Conservation (phyloP, 139 green algal genomes). For the Haematococcus lacustris region DNA sequence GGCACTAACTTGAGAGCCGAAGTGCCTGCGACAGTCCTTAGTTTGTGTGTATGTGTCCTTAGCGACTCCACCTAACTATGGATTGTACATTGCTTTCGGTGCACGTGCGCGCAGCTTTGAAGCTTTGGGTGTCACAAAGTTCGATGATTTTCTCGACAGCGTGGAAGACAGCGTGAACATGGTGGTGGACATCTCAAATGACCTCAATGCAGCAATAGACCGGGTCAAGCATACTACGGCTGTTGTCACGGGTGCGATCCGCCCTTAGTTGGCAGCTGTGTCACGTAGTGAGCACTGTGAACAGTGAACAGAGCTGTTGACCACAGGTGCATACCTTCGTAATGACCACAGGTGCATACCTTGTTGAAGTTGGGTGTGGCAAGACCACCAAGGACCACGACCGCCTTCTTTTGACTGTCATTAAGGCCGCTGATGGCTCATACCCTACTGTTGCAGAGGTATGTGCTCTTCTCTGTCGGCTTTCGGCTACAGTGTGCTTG, state of each 20-base stretch:
- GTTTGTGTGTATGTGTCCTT: not conserved
- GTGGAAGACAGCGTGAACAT: slow-evolving; percentile 7
- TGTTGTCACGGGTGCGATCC: slow-evolving; percentile 3
- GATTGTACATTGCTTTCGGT: not conserved
- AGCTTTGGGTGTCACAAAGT: not conserved
- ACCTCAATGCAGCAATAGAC: slow-evolving; percentile 10
- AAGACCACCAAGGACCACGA: slow-evolving; percentile 8
- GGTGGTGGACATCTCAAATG: slow-evolving; percentile 9
- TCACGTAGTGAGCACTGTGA: too few species aligned
- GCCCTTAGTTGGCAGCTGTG: too few species aligned
- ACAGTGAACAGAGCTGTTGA: too few species aligned
- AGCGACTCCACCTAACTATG: not conserved
- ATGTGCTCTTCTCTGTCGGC: too few species aligned
- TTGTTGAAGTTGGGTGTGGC: too few species aligned
- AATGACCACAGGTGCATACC: too few species aligned
- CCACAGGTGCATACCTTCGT: too few species aligned
- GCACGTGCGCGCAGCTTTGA: not conserved
- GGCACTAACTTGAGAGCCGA: not conserved
- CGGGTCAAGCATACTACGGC: slow-evolving; percentile 9
- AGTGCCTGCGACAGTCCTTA: not conserved
- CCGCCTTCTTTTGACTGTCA: not conserved
- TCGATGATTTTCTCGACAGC: slow-evolving; percentile 6
- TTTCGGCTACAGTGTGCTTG: too few species aligned
- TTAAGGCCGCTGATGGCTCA: too few species aligned
- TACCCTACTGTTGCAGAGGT: too few species aligned